phyloP scores from a whole-genome alignment of 2,329 filamentous ascomycete genomes.

The Davidsoniella neocaledoniae region DNA sequence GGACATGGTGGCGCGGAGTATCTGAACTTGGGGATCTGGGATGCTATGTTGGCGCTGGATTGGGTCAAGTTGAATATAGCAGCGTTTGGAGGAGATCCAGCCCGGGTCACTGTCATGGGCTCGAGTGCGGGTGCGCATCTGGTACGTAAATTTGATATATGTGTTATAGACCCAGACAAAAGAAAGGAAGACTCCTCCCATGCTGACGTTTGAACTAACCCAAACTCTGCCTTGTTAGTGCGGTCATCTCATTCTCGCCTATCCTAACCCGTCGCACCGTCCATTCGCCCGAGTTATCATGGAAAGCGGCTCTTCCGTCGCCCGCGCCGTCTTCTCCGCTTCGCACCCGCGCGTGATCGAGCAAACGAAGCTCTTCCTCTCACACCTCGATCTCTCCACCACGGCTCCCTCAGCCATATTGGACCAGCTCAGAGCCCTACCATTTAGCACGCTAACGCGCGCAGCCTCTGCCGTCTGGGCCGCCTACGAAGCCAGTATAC shows the following conservation, averaged over 20 bases:
- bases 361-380: constrained; percentile 35
- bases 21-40: constrained; percentile 47
- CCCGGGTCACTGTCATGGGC: constrained; percentile 44
- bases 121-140: constrained; percentile 46
- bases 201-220: neutral
- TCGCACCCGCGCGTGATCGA: constrained; percentile 38
- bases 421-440: neutral
- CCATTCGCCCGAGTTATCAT: constrained; percentile 37
- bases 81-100: constrained; percentile 41
- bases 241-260: constrained; percentile 48
- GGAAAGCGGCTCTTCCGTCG: constrained; percentile 39
- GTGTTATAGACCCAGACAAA: no score
- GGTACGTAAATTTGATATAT: constrained; percentile 19
- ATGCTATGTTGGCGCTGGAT: constrained; percentile 39
- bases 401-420: no score
- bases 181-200: no score
- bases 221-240: constrained; percentile 25
- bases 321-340: constrained; percentile 34
- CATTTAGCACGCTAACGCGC: constrained; percentile 27
- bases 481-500: constrained; percentile 21
- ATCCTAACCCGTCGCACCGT: constrained; percentile 23
- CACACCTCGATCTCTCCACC: no score
- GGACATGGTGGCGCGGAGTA: constrained; percentile 18
- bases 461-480: constrained; percentile 22
- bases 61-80: constrained; percentile 46